Base-by-base conservation (phyloP, 2,329 filamentous ascomycete genomes). In the Ceratocystis destructans region DNA sequence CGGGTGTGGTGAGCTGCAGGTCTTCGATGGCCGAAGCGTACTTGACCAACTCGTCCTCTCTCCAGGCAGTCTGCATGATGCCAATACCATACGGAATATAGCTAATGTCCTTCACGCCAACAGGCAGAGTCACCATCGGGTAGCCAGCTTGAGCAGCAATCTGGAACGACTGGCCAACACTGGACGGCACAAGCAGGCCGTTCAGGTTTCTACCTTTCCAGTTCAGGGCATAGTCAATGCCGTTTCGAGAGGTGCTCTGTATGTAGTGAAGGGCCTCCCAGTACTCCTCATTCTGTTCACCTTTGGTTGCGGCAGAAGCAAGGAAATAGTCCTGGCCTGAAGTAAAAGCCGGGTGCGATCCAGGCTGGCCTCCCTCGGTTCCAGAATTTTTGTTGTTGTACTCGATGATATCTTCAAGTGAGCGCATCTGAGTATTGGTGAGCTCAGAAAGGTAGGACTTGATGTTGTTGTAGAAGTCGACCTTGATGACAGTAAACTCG, bases 61-160 rank as follows among this genome's bases (percentile, higher is more conserved):
- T 79, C 78, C 81, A 87, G 0, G 84, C 85, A 1, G 83, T 87
- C 64, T 83, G 77, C 73, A 78, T 74, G 73, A 87, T 76, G 0
- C 78, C 82, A 31, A 87, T 72, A 5, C 83, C 82, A 1, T 74
- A 76, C 4, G 64, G 61, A 37, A 69, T 68, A 10, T 64, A 48
- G 28, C 66, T 67, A 2, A 79, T 80, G 12, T 72, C 75, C 69
- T 81, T 77, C 5, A 83, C 76, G 1, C 85, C 85, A 0, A 80
- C 84, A 0, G 88, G 88, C 0, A 91, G 72, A 0, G 87, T 89
- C 63, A 90, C 78, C 72, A 88, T 80, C 0, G 87, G 88, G 71
- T 90, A 91, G 0, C 87, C 87, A 4, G 88, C 88, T 74, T 90
- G 87, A 0, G 88, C 88, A 0, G 87, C 85, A 68, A 89, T 82